Percentiles rank a stretch among this genome's conserved stretches.
Evolutionary conservation across 2,329 filamentous ascomycete genomes (phyloP).

Genomic region (Pezicula radicicola): DNA sequence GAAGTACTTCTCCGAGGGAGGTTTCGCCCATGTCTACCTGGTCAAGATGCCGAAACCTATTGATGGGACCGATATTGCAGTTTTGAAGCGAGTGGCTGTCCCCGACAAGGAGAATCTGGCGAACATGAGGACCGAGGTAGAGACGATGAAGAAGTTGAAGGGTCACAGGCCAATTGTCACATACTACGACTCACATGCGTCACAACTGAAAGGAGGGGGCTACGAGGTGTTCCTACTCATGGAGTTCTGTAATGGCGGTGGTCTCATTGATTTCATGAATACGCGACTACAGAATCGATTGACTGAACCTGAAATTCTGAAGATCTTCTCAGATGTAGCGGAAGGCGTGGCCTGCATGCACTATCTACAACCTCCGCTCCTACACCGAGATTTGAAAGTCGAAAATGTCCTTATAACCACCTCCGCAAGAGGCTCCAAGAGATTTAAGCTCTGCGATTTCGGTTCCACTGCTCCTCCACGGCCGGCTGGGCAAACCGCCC

Average conservation of each 20-base stretch:
- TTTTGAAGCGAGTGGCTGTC: conserved; percentile 78
- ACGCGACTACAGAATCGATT: conserved; percentile 92
- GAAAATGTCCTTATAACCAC: conserved; percentile 90
- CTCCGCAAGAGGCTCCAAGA: conserved; percentile 56
- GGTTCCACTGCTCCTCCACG: conserved; percentile 83
- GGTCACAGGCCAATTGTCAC: conserved; percentile 95
- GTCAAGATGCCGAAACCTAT: conserved; percentile 71
- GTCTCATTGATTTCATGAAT: conserved; percentile 99
- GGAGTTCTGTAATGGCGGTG: conserved; percentile 94
- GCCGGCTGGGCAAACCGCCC: conserved; percentile 79
- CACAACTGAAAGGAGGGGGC: conserved; percentile 84
- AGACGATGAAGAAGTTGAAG: conserved; percentile 99
- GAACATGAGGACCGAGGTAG: conserved; percentile 96
- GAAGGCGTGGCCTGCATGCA: conserved; percentile 99
- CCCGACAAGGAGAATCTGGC: conserved; percentile 92
- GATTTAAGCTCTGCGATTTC: conserved; percentile 98
- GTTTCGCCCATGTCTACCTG: conserved; percentile 97
- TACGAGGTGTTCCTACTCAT: conserved; percentile 98
- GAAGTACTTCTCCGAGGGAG: conserved; percentile 96
- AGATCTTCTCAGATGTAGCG: conserved; percentile 94
- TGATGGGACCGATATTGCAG: conserved; percentile 32
- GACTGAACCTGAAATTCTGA: conserved; percentile 94
- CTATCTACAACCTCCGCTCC: conserved; percentile 88
- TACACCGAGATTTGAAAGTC: conserved; percentile 95
- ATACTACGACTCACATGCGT: conserved; percentile 97